Conservation (phyloP, 2,329 filamentous ascomycete species). For the Teratosphaeria gauchensis region DNA sequence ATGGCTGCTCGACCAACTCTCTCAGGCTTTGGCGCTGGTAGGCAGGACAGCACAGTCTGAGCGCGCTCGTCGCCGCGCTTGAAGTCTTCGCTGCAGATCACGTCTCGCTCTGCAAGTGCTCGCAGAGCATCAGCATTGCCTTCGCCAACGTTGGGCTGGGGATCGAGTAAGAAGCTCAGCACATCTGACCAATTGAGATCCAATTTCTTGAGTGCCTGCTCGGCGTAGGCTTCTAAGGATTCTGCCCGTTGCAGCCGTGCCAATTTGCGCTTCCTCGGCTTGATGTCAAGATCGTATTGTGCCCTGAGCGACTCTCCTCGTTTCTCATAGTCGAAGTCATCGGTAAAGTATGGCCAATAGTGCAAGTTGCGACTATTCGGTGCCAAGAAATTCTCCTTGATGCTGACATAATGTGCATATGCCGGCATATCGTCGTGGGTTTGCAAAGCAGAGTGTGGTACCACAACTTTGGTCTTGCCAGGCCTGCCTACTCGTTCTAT, state of each 20-base stretch:
- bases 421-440: conserved; percentile 22
- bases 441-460: conserved; percentile 5
- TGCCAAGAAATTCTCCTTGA: conserved; percentile 33
- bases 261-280: conserved; percentile 21
- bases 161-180: conserved; percentile 31
- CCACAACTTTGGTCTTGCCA: conserved; percentile 1
- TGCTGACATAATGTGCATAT: conserved; percentile 34
- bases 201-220: conserved; percentile 27
- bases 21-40: conserved; percentile 17
- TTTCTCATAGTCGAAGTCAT: conserved; percentile 25
- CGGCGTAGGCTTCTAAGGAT: conserved; percentile 26
- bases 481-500: background rate
- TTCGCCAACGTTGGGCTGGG: conserved; percentile 11
- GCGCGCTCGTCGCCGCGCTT: conserved; percentile 23
- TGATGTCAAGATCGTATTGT: conserved; percentile 22
- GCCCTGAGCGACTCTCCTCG: conserved; percentile 18
- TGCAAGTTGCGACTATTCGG: conserved; percentile 32
- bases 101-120: conserved; percentile 11
- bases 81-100: conserved; percentile 26
- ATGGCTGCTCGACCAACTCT: conserved; percentile 25
- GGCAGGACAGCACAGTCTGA: conserved; percentile 20
- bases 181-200: conserved; percentile 28
- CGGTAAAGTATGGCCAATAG: conserved; percentile 31
- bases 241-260: conserved; percentile 27
- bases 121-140: conserved; percentile 8